Evolutionary conservation across 2,329 filamentous ascomycete genomes (phyloP).

Genomic region (Colletotrichum scovillei): DNA sequence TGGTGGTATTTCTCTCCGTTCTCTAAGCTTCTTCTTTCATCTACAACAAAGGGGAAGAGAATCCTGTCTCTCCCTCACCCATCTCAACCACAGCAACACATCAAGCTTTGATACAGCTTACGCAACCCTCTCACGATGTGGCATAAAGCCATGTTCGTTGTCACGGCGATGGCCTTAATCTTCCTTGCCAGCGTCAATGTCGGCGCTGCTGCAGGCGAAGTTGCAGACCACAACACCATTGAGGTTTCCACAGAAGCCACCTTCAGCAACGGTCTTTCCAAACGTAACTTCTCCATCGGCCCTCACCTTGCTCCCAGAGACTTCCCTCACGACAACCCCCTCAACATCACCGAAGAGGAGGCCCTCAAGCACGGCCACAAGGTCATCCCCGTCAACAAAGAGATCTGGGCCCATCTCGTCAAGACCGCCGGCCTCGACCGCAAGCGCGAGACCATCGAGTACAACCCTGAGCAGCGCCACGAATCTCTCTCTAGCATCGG

Average conservation of each 20-base stretch:
- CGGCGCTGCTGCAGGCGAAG: not conserved
- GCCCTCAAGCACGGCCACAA: constrained; percentile 22
- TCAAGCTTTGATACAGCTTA: not conserved
- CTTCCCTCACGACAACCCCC: constrained; percentile 15
- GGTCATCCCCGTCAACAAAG: constrained; percentile 22
- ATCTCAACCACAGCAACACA: not conserved
- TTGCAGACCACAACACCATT: not conserved
- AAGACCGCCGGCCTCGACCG: constrained; percentile 9
- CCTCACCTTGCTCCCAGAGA: constrained; percentile 11
- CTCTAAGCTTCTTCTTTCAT: not conserved
- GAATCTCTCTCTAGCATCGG: not conserved
- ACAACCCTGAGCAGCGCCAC: not conserved
- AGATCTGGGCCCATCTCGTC: constrained; percentile 17
- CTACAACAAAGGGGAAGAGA: not conserved
- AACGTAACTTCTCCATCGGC: constrained; percentile 1
- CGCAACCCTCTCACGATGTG: not conserved
- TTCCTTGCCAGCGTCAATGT: not conserved
- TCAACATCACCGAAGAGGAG: constrained; percentile 25
- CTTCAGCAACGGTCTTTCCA: not conserved
- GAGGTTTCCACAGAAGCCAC: not conserved
- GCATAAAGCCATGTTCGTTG: not conserved
- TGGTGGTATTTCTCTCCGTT: no score
- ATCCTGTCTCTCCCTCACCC: no score
- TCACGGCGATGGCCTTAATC: not conserved
- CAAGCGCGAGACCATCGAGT: not conserved